phyloP scores from a whole-genome alignment of 1,284 basidiomycete genomes.

The Tetrapyrgos nigripes region DNA sequence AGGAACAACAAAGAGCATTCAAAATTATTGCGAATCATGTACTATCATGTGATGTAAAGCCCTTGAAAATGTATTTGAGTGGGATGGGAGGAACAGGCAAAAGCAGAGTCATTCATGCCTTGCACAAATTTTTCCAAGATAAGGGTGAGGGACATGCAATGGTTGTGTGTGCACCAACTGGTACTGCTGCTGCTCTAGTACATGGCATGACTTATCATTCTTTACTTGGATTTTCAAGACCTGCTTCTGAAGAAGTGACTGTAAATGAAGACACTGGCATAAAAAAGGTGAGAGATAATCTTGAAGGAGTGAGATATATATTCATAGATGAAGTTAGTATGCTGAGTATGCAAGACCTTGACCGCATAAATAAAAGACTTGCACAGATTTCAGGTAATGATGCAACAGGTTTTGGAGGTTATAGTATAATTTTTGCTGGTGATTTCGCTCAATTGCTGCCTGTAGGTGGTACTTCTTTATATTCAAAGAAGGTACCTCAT shows the following conservation, averaged over 20 bases:
- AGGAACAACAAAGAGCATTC: no score
- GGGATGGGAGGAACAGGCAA: slow-evolving; percentile 37
- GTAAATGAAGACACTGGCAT: slow-evolving; percentile 34
- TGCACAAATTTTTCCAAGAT: slow-evolving; percentile 32
- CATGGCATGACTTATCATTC: no score
- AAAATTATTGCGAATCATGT: no score
- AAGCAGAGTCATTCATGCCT: slow-evolving; percentile 44
- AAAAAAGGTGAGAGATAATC: slow-evolving; percentile 1
- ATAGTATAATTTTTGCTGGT: slow-evolving; percentile 15
- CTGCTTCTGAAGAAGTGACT: slow-evolving; percentile 33
- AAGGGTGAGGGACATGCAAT: slow-evolving; percentile 26
- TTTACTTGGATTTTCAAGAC: no score
- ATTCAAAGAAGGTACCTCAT: slow-evolving; percentile 16
- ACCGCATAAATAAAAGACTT: not conserved
- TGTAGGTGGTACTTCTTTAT: slow-evolving; percentile 19
- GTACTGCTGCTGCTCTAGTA: no score
- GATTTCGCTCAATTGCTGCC: slow-evolving; percentile 13
- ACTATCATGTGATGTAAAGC: no score
- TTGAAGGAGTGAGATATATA: slow-evolving; percentile 29
- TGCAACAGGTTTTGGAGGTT: slow-evolving; percentile 4
- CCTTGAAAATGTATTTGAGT: no score
- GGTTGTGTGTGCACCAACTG: slow-evolving; percentile 41
- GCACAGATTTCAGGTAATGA: not conserved
- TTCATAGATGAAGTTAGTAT: slow-evolving; percentile 37
- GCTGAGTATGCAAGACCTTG: slow-evolving; percentile 25